Base-by-base conservation (phyloP, 2,329 filamentous ascomycete genomes). In the Botrytis deweyae region DNA sequence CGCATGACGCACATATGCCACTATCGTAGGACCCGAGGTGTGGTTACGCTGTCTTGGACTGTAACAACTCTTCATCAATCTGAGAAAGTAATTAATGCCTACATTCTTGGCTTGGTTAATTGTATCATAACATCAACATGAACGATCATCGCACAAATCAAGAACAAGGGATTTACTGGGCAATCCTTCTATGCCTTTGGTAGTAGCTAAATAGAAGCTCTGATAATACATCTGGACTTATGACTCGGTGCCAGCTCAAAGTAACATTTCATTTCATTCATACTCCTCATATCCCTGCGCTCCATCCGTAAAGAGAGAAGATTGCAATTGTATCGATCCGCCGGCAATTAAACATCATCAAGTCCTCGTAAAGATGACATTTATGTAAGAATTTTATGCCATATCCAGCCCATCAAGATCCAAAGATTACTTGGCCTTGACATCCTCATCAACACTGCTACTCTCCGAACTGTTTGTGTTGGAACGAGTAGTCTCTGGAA, bases 341-440 rank as follows among this genome's bases (percentile, higher is more conserved):
- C 76, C 75, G 69, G 74, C 77, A 79, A 76, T 66, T 65, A 76
- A 62, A 78, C 73, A 75, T 73, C 76, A 74, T 75, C 75, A 72
- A 75, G 29, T 49, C 49, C 52, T 52, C 62, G 52, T 33, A 46
- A n/a, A 58, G 61, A 67, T 65, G 61, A 61, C 40, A 59, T 36
- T 55, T 36, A 55, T 67, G 25, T 68, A 38, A 33, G 42, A 59
- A n/a, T 33, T 18, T 62, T 55, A 42, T 36, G 46, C 42, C 44
- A 59, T 42, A 42, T 55, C 63, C 52, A 72, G 42, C 20, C 33
- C 70, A 55, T 44, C 38, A 65, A 49, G 73, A 64, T 38, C 73
- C 75, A 80, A 74, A 75, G 18, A 9, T 46, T 46, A 46, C 18
- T 86, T 87, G 74, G 81, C 77, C 73, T 79, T 81, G 75, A 87